Base-by-base conservation (phyloP, 1,139 yeast genomes). In the Pneumocystis murina region DNA sequence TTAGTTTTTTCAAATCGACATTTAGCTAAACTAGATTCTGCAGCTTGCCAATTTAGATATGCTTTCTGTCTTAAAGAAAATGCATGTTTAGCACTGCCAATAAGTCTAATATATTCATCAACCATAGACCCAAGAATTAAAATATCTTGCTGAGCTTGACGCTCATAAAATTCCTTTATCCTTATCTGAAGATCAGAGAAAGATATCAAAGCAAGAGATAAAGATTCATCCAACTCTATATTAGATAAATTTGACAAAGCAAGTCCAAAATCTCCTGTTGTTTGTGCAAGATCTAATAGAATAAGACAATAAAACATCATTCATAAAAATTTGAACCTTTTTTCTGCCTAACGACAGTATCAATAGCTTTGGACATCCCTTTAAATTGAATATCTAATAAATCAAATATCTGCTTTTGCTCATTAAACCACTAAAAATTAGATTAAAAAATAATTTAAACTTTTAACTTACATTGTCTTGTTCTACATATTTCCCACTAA, bases 131-230 rank as follows among this genome's bases (percentile, higher is more conserved):
- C 96, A 62, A 92, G 76, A 0, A 96, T 89, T 67, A 92, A 76
- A 70, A 90, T 84, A 70, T 92, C 97, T 73, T 90, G 96, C 72
- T 87, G 74, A 67, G 91, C 86, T 66, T 87, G 83, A 65, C 97
- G 81, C 68, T 86, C 91, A 65, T 89, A 77, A 63, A 89, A 79
- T 64, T 88, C 95, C 69, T 83, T 84, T 58, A 91, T 80, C 67
- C 87, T 82, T 59, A 77, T 70, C 71, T 91, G 94, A 8, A 88
- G 82, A 48, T 83, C 84, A 55, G 92, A 84, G 72, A 91, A 90
- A 66, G 81, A 78, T n/a, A 74, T 72, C 63, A 85, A 75, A 28
- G 90, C 76, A 24, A 82, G 83, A 8, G 85, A 80, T 5, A 91
- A 81, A 30, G 80, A 78, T 69, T 82, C 83, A 68, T 88, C 85